Conservation (phyloP, 352 stramenopile species). For the Pythium folliculosum region DNA sequence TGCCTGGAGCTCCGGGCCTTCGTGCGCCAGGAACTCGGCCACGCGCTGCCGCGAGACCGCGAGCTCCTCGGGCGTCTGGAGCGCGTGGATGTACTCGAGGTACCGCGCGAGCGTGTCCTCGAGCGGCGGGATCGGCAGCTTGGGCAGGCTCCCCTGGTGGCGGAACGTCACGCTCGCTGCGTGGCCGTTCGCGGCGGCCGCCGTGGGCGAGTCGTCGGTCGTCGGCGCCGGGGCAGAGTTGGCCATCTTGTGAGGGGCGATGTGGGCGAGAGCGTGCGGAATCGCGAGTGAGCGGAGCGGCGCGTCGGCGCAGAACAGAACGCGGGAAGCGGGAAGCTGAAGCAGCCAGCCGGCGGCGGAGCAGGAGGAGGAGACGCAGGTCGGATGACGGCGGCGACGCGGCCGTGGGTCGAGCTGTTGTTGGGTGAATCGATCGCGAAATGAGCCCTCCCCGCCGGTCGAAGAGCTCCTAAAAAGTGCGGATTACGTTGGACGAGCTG, state of each 20-base stretch:
- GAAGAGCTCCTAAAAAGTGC: slow-evolving; percentile 1
- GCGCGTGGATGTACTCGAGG: slow-evolving; percentile 66
- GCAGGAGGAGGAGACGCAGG: not conserved
- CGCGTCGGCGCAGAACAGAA: not conserved
- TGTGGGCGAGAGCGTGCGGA: not conserved
- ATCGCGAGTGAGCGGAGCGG: slow-evolving; percentile 1
- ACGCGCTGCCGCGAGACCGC: slow-evolving; percentile 50
- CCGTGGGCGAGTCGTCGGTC: slow-evolving; percentile 13
- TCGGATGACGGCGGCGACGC: not conserved
- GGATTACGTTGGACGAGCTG: not conserved
- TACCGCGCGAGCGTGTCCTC: slow-evolving; percentile 81
- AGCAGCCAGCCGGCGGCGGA: not conserved
- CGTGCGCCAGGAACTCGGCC: slow-evolving; percentile 55
- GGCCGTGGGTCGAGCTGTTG: not conserved
- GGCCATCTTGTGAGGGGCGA: not conserved
- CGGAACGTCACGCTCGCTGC: slow-evolving; percentile 54
- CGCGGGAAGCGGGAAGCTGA: not conserved
- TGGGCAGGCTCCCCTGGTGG: slow-evolving; percentile 71
- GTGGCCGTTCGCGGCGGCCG: not conserved
- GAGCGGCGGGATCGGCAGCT: slow-evolving; percentile 85
- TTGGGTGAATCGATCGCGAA: slow-evolving; percentile 13
- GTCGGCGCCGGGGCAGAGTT: not conserved
- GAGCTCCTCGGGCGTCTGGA: slow-evolving; percentile 77
- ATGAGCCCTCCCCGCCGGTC: not conserved
- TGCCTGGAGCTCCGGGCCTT: slow-evolving; percentile 74